phyloP scores from a whole-genome alignment of 192 early-diverging fungal genomes.

The Coemansia sp. region DNA sequence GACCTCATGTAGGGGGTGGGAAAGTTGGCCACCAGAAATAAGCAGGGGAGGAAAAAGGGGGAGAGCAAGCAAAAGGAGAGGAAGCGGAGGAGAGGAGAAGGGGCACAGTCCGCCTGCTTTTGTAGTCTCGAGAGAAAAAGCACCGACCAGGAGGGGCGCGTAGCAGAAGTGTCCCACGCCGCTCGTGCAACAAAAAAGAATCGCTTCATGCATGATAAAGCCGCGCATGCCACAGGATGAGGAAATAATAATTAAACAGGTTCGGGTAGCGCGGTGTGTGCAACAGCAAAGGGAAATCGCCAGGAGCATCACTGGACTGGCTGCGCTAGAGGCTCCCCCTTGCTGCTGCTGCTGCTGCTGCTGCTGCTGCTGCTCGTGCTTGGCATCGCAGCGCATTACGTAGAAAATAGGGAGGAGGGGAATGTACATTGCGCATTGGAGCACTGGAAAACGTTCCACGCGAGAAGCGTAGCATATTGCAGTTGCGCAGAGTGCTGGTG shows the following conservation, averaged over 20 bases:
- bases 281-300: background rate
- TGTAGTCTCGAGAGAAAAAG: background rate
- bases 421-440: background rate
- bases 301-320: background rate
- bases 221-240: background rate
- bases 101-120: slow-evolving; percentile 2
- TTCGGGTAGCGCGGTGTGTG: background rate
- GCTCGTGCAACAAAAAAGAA: slow-evolving; percentile 2
- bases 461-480: background rate
- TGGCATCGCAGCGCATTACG: background rate
- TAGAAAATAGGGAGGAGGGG: background rate
- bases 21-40: slow-evolving; percentile 4
- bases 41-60: background rate
- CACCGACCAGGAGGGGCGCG: background rate
- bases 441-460: background rate
- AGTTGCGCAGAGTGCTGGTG: background rate
- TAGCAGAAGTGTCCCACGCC: background rate
- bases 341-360: background rate
- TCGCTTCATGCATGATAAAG: slow-evolving; percentile 6
- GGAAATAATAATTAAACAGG: slow-evolving; percentile 5
- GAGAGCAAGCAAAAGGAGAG: background rate
- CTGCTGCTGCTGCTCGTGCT: background rate
- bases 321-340: background rate
- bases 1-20: slow-evolving; percentile 14
- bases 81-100: background rate